phyloP scores from a whole-genome alignment of 1,139 yeast genomes.

The Blastobotrys aristatus region DNA sequence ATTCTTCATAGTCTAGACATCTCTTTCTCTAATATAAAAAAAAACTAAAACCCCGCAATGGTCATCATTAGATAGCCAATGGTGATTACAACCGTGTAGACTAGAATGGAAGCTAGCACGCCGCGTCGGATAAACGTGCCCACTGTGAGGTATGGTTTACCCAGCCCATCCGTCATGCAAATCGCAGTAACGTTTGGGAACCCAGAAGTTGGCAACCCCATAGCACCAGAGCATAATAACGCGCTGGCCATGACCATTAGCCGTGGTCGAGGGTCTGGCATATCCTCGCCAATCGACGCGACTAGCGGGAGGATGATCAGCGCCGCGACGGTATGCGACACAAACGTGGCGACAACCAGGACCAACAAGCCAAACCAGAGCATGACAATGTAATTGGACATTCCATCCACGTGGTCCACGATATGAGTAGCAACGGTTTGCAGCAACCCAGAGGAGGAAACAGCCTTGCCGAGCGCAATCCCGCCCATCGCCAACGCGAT shows the following conservation, averaged over 20 bases:
- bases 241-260: slow-evolving; percentile 80
- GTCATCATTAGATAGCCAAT: slow-evolving; percentile 74
- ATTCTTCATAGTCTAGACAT: background rate
- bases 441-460: slow-evolving; percentile 78
- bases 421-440: slow-evolving; percentile 70
- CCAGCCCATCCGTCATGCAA: slow-evolving; percentile 84
- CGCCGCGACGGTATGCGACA: slow-evolving; percentile 94
- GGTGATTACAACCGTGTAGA: slow-evolving; percentile 64
- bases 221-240: slow-evolving; percentile 80
- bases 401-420: slow-evolving; percentile 50
- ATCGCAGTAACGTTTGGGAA: slow-evolving; percentile 96
- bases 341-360: slow-evolving; percentile 83
- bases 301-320: slow-evolving; percentile 84
- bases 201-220: slow-evolving; percentile 96
- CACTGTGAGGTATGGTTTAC: slow-evolving; percentile 79
- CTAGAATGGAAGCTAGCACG: slow-evolving; percentile 74
- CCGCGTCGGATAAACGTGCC: slow-evolving; percentile 81
- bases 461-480: slow-evolving; percentile 86
- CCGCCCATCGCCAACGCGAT: slow-evolving; percentile 96
- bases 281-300: slow-evolving; percentile 72
- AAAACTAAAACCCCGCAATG: slow-evolving; percentile 39
- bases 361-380: slow-evolving; percentile 74
- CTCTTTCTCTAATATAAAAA: background rate
- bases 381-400: slow-evolving; percentile 63
- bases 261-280: slow-evolving; percentile 64